Evolutionary conservation across 139 green algal genomes (phyloP).

Genomic region (Diplosphaera chodatii): DNA sequence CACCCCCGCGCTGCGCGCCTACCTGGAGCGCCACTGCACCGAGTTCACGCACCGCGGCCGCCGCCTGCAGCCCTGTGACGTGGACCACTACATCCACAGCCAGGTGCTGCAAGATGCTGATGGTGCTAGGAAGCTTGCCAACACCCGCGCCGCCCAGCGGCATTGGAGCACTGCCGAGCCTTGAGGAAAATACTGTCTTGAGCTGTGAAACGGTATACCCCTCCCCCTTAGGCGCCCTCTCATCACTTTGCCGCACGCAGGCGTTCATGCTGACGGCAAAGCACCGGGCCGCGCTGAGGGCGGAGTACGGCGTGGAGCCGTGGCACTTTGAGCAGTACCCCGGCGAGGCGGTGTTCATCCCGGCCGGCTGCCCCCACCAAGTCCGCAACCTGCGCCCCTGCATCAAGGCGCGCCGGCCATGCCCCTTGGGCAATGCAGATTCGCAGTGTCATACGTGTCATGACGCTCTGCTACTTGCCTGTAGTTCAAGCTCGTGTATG

Average conservation of each 20-base stretch:
- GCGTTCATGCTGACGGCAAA: constrained; percentile 37
- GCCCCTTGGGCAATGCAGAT: no score
- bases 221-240: no score
- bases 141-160: no score
- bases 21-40: constrained; percentile 20
- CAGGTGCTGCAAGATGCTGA: no score
- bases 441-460: no score
- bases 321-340: constrained; percentile 62
- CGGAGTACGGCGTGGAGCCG: constrained; percentile 33
- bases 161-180: no score
- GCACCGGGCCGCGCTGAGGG: constrained; percentile 27
- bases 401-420: constrained; percentile 64
- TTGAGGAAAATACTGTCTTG: no score
- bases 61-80: constrained; percentile 6
- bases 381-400: constrained; percentile 66
- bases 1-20: constrained; percentile 27
- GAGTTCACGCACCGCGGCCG: constrained; percentile 44
- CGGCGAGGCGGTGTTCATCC: constrained; percentile 84
- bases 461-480: background rate
- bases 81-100: constrained; percentile 22
- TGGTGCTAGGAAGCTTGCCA: no score
- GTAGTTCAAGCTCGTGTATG: no score
- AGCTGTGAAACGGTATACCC: no score
- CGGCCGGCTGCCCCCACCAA: constrained; percentile 84
- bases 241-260: constrained; percentile 13